phyloP scores from a whole-genome alignment of 179 eudicot genomes.

The Kewa caespitosa region DNA sequence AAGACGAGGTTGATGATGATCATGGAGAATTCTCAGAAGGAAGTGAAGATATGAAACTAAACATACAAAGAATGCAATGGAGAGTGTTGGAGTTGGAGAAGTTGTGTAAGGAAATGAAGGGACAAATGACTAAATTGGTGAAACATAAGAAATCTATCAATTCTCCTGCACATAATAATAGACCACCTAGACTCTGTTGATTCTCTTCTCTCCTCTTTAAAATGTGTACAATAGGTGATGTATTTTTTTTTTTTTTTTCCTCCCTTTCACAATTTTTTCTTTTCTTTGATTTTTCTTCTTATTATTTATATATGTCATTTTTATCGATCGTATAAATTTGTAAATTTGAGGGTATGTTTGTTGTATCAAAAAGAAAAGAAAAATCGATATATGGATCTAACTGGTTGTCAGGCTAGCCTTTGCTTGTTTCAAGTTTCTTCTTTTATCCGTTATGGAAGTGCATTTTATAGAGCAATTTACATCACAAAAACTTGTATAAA shows the following conservation, averaged over 20 bases:
- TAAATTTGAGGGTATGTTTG: slow-evolving; percentile 16
- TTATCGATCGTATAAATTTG: slow-evolving; percentile 8
- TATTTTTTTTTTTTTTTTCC: neutral
- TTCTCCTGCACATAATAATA: slow-evolving; percentile 28
- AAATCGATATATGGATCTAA: neutral
- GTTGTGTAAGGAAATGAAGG: slow-evolving; percentile 69
- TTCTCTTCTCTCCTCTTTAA: neutral
- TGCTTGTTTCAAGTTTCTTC: no score
- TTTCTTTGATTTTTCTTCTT: neutral
- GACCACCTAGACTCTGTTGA: slow-evolving; percentile 60
- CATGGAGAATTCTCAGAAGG: slow-evolving; percentile 20
- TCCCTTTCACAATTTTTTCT: neutral
- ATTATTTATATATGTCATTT: neutral
- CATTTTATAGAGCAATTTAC: no score
- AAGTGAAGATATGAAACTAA: slow-evolving; percentile 45
- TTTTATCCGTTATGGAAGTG: no score
- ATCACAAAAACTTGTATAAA: no score
- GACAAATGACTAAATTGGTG: slow-evolving; percentile 69
- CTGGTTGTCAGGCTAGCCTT: neutral
- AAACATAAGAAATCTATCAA: slow-evolving; percentile 22
- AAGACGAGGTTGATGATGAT: neutral
- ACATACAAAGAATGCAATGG: slow-evolving; percentile 70
- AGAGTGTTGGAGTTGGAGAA: slow-evolving; percentile 81
- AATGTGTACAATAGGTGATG: slow-evolving; percentile 14
- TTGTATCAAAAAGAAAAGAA: neutral